These are phyloP conservation scores for Lavandula angustifolia DNA, from an alignment of 257 asterid species.

Conservation along the genomic window DNA sequence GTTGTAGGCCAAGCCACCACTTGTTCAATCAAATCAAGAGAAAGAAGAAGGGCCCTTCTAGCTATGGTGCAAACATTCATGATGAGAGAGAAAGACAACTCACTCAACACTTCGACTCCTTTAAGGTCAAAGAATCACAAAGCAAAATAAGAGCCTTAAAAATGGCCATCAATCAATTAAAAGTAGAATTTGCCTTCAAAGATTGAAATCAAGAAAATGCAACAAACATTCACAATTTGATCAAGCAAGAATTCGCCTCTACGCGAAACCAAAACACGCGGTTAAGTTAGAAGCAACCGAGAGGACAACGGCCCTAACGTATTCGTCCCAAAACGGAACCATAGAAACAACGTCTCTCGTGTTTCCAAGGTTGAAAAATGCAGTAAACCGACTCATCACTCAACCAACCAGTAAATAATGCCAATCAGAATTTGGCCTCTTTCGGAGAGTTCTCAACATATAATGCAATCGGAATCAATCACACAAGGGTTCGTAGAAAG, in stretches of 20 bases:
- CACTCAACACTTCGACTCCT: too few species aligned
- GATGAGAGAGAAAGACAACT: too few species aligned
- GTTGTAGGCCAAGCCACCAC: constrained; percentile 19
- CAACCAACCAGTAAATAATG: too few species aligned
- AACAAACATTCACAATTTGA: constrained; percentile 12
- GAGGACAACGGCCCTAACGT: constrained; percentile 1
- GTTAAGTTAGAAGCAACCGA: too few species aligned
- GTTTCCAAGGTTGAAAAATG: too few species aligned
- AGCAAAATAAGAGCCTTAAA: background rate
- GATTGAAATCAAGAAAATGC: too few species aligned
- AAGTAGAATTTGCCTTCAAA: too few species aligned
- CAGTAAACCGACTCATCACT: too few species aligned
- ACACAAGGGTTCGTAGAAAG: constrained; percentile 38
- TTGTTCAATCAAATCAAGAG: constrained; percentile 26
- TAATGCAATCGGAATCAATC: constrained; percentile 38
- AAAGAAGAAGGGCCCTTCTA: constrained; percentile 11
- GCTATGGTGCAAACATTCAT: background rate
- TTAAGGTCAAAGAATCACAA: too few species aligned
- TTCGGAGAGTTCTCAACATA: constrained; percentile 14
- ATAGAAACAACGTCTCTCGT: background rate
- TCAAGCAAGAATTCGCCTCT: background rate
- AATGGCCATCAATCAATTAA: too few species aligned
- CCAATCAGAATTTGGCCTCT: too few species aligned
- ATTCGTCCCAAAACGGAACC: constrained; percentile 17
- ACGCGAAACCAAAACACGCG: constrained; percentile 9